Percentiles rank a stretch among this genome's conserved stretches.
Conservation (phyloP, 2,329 filamentous ascomycete genomes). For the Sclerotinia spermophila region DNA sequence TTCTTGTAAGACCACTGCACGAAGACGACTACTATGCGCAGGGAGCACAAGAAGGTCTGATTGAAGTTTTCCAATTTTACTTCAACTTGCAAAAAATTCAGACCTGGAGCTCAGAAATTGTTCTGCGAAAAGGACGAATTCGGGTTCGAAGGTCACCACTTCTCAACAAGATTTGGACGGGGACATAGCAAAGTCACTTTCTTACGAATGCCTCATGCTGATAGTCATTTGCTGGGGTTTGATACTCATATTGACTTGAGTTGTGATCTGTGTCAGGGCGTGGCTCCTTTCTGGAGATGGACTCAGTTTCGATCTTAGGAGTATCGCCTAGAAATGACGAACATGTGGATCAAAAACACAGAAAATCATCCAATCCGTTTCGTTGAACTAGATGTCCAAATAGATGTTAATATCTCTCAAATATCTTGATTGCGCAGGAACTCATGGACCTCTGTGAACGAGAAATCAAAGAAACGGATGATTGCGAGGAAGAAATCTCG, state of each 20-base stretch:
- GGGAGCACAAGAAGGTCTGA: background rate
- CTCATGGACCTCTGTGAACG: background rate
- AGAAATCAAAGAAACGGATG: background rate
- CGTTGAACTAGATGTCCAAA: background rate
- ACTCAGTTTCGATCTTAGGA: background rate
- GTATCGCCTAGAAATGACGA: background rate
- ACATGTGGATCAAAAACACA: background rate
- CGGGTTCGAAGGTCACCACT: no score
- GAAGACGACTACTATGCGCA: background rate
- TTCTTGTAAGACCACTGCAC: background rate
- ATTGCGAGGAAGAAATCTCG: background rate
- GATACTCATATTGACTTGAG: background rate
- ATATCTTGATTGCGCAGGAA: background rate
- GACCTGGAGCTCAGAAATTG: background rate
- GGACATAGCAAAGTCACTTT: no score
- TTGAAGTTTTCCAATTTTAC: background rate
- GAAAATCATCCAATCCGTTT: background rate
- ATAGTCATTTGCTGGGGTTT: background rate
- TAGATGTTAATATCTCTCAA: background rate
- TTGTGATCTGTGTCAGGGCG: background rate
- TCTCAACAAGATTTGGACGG: background rate
- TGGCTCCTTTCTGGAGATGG: background rate
- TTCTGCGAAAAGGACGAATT: background rate
- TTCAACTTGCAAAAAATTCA: background rate
- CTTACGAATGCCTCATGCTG: no score